Percentiles rank a stretch among this genome's conserved stretches.
Evolutionary conservation across 2,329 filamentous ascomycete genomes (phyloP).

Genomic region (Colletotrichum horii): DNA sequence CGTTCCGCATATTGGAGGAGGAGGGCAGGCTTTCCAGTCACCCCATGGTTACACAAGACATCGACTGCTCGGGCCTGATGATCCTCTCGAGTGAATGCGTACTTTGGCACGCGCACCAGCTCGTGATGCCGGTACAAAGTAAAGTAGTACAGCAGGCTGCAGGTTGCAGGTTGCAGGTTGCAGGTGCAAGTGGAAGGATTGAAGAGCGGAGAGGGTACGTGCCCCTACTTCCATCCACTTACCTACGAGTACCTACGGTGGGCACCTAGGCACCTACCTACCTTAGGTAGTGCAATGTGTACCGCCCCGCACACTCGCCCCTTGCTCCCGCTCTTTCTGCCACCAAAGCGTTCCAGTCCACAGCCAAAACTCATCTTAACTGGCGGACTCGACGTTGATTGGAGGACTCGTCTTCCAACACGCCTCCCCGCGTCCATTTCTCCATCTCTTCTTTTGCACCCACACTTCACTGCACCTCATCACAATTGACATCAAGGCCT

Average conservation of each 20-base stretch:
- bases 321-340: constrained; percentile 12
- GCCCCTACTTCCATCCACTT: neutral
- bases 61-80: neutral
- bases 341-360: constrained; percentile 3
- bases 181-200: neutral
- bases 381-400: neutral
- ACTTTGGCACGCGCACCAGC: neutral
- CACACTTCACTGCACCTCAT: neutral
- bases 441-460: neutral
- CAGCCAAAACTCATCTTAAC: neutral
- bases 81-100: neutral
- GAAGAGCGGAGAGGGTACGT: neutral
- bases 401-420: neutral
- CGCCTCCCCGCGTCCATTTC: neutral
- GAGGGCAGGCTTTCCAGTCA: neutral
- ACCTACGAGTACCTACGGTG: neutral
- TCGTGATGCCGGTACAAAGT: neutral
- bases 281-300: no score
- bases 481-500: neutral
- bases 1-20: neutral
- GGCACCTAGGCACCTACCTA: neutral
- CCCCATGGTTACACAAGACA: neutral
- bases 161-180: neutral
- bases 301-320: neutral
- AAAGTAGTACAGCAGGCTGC: neutral